Evolutionary conservation across 2,329 filamentous ascomycete genomes (phyloP).

Genomic region (Pseudohalonectria lignicola): DNA sequence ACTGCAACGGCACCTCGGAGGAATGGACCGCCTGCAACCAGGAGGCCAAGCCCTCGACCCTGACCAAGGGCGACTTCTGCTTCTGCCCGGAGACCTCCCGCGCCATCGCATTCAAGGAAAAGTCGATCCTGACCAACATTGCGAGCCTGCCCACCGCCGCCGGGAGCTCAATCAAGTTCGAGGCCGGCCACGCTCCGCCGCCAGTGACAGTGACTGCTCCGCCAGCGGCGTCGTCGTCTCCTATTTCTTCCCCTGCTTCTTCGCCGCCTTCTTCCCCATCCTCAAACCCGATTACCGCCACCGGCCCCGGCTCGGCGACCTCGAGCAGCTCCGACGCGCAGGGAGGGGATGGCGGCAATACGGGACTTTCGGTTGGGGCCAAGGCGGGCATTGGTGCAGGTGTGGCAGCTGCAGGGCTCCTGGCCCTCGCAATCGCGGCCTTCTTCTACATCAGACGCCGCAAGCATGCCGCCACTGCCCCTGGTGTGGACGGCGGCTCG

Average conservation of each 20-base stretch:
- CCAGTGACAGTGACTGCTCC: slow-evolving; percentile 4
- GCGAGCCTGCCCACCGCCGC: slow-evolving; percentile 15
- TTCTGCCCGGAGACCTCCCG: slow-evolving; percentile 15
- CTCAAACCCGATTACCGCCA: neutral
- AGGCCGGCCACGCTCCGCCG: slow-evolving; percentile 5
- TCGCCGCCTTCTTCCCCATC: neutral
- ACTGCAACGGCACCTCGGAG: slow-evolving; percentile 19
- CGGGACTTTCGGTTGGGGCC: slow-evolving; percentile 11
- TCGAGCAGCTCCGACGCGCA: slow-evolving; percentile 1
- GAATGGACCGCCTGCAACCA: slow-evolving; percentile 21
- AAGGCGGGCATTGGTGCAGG: slow-evolving; percentile 10
- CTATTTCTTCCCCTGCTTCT: too few species aligned
- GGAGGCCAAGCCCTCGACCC: slow-evolving; percentile 8
- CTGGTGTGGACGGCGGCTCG: neutral
- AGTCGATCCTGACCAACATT: slow-evolving; percentile 12
- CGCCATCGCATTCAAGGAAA: slow-evolving; percentile 13
- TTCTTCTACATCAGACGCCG: slow-evolving; percentile 1
- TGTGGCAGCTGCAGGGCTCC: slow-evolving; percentile 1
- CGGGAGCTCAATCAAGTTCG: slow-evolving; percentile 14
- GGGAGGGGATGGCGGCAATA: neutral
- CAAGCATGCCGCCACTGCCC: neutral
- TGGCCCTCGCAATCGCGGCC: neutral
- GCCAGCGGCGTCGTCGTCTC: neutral
- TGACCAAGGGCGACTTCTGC: slow-evolving; percentile 15
- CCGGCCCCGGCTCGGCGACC: neutral